Conservation (phyloP, 2,329 filamentous ascomycete species). For the Torrubiellomyces zombiae region DNA sequence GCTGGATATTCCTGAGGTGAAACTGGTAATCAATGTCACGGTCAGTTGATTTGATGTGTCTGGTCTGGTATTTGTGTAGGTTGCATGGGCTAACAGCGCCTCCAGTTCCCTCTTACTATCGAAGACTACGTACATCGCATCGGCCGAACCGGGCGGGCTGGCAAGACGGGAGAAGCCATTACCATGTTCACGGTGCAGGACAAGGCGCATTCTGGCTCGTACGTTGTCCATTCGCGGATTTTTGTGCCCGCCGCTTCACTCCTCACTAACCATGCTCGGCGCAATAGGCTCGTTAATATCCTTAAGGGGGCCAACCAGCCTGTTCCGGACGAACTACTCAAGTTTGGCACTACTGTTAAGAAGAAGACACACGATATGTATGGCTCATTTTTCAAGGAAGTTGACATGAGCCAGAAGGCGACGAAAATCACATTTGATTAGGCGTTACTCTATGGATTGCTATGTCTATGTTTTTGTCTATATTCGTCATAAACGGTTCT, state of each 20-base stretch:
- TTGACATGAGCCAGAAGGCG: slow-evolving; percentile 64
- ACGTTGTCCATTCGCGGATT: slow-evolving; percentile 28
- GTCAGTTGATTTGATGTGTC: slow-evolving; percentile 21
- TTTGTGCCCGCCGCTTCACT: no score
- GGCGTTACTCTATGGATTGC: slow-evolving; percentile 1
- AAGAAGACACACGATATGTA: slow-evolving; percentile 96
- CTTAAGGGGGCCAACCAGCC: slow-evolving; percentile 83
- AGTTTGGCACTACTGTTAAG: slow-evolving; percentile 96
- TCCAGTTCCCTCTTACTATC: slow-evolving; percentile 72
- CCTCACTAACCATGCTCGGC: slow-evolving; percentile 1
- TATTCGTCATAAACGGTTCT: no score
- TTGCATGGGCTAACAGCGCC: slow-evolving; percentile 7
- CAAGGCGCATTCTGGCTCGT: slow-evolving; percentile 79
- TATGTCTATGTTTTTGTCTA: no score
- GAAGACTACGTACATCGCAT: slow-evolving; percentile 98
- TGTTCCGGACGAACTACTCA: slow-evolving; percentile 78
- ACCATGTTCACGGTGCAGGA: slow-evolving; percentile 93
- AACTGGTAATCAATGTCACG: slow-evolving; percentile 85
- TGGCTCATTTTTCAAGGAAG: slow-evolving; percentile 88
- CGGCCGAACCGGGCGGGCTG: slow-evolving; percentile 83
- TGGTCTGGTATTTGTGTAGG: background rate
- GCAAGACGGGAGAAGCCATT: slow-evolving; percentile 74
- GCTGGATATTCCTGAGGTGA: slow-evolving; percentile 87
- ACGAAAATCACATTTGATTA: slow-evolving; percentile 86
- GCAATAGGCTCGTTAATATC: slow-evolving; percentile 68